These are phyloP conservation scores for Chlorella variabilis DNA, from an alignment of 163 green algal species.

Conservation along the genomic window DNA sequence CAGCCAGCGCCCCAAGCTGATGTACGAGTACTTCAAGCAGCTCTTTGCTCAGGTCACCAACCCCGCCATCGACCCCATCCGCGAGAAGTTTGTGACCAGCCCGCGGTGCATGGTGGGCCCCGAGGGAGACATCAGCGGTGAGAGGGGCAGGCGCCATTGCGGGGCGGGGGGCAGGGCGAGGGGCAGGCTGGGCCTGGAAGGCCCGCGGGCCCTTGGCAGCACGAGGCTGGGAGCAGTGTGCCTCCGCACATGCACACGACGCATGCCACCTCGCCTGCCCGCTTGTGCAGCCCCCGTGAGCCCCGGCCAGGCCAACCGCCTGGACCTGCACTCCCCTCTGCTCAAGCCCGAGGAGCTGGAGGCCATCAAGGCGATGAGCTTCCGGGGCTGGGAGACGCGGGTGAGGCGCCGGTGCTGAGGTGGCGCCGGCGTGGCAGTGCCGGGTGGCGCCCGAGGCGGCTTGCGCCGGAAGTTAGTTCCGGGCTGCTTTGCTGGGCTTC, in stretches of 20 bases:
- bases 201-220: no score
- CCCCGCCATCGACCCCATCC: constrained; percentile 96
- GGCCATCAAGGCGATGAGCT: constrained; percentile 63
- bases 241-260: no score
- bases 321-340: constrained; percentile 86
- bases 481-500: no score
- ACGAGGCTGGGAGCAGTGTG: no score
- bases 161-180: neutral
- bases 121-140: constrained; percentile 86
- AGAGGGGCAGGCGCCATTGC: no score
- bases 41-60: constrained; percentile 98
- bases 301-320: constrained; percentile 64
- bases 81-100: constrained; percentile 93
- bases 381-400: constrained; percentile 64
- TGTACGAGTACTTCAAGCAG: constrained; percentile 99
- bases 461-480: no score
- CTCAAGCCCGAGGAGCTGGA: constrained; percentile 67
- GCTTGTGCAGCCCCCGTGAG: constrained; percentile 11
- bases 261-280: no score
- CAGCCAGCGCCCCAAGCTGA: constrained; percentile 77
- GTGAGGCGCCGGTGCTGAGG: constrained; percentile 27
- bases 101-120: constrained; percentile 94
- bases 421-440: neutral
- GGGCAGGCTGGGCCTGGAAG: no score
- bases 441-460: no score